These are phyloP conservation scores for Tulasnella sp. DNA, from an alignment of 768 basidiomycete species.

Conservation along the genomic window DNA sequence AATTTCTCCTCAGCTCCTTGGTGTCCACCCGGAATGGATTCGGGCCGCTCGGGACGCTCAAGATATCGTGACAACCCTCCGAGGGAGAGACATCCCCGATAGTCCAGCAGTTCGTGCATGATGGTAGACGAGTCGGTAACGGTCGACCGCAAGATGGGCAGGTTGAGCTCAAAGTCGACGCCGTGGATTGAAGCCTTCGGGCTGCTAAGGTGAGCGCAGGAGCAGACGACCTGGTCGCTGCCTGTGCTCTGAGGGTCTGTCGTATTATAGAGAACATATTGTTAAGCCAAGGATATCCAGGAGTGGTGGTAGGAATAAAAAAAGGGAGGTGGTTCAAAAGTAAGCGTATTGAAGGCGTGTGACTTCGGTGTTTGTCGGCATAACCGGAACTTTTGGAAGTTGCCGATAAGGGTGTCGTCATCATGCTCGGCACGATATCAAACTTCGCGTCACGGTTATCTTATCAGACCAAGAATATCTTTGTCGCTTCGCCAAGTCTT, in stretches of 20 bases:
- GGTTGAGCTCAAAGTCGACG: background rate
- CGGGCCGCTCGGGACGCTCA: conserved; percentile 38
- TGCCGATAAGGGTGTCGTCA: background rate
- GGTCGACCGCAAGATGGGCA: conserved; percentile 18
- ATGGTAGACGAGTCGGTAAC: conserved; percentile 12
- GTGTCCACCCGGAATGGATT: conserved; percentile 72
- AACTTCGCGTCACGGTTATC: background rate
- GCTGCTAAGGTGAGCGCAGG: background rate
- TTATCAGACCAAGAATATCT: background rate
- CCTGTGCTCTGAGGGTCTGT: background rate
- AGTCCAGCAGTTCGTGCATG: conserved; percentile 14
- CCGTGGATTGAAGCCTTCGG: background rate
- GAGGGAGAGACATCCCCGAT: background rate
- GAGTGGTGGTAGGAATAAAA: background rate
- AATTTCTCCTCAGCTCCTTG: conserved; percentile 56
- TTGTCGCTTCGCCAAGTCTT: too few species aligned
- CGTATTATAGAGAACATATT: background rate
- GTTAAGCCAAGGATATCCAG: background rate
- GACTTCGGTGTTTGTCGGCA: conserved; percentile 2
- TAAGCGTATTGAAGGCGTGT: background rate
- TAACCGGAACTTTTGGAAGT: background rate
- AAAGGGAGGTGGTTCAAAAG: background rate
- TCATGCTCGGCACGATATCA: conserved; percentile 1
- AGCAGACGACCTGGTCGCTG: background rate
- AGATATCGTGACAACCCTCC: conserved; percentile 21